A percentile compares a stretch with the other conserved stretches of the same genome.
Evolutionary conservation across 495 filamentous ascomycete species (phyloP).

Genomic region (Chaetomium tenue): DNA sequence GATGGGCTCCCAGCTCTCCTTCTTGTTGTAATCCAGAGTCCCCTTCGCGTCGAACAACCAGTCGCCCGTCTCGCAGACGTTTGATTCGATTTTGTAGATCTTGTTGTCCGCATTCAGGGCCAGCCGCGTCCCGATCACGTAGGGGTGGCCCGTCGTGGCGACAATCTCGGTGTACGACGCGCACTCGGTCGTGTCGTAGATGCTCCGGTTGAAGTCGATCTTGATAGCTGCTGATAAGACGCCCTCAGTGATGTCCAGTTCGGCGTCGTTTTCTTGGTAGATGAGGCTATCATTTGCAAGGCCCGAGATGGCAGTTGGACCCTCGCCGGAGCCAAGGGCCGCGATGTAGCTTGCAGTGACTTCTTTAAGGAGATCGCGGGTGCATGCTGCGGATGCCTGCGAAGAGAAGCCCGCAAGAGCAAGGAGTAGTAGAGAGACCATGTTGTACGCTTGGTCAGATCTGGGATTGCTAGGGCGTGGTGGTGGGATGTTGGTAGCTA

Average conservation of each 20-base stretch:
- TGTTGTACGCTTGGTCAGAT: too few relatives aligned
- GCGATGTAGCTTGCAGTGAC: too few relatives aligned
- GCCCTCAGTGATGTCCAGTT: constrained; percentile 36
- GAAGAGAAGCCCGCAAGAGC: too few relatives aligned
- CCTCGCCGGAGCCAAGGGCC: too few relatives aligned
- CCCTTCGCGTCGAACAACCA: constrained; percentile 46
- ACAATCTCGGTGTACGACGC: constrained; percentile 48
- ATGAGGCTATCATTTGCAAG: constrained; percentile 22
- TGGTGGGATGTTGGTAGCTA: too few relatives aligned
- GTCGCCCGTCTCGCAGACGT: constrained; percentile 41
- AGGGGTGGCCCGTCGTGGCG: constrained; percentile 35
- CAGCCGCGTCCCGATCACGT: constrained; percentile 43
- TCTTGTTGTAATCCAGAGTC: constrained; percentile 32
- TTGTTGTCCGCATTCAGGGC: constrained; percentile 19
- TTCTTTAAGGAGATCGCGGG: too few relatives aligned
- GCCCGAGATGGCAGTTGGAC: too few relatives aligned
- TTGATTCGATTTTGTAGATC: constrained; percentile 39
- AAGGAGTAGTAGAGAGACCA: too few relatives aligned
- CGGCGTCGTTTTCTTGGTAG: constrained; percentile 38
- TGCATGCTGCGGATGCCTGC: too few relatives aligned
- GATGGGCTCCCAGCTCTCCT: constrained; percentile 42
- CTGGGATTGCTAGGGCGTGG: too few relatives aligned
- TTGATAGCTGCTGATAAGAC: constrained; percentile 44
- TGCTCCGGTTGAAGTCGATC: constrained; percentile 47
- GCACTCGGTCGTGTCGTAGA: constrained; percentile 47